Evolutionary conservation across 2,329 filamentous ascomycete species (phyloP), one percentile per base, ranked within the genome.

Genomic region (Macrophomina phaseolina): DNA sequence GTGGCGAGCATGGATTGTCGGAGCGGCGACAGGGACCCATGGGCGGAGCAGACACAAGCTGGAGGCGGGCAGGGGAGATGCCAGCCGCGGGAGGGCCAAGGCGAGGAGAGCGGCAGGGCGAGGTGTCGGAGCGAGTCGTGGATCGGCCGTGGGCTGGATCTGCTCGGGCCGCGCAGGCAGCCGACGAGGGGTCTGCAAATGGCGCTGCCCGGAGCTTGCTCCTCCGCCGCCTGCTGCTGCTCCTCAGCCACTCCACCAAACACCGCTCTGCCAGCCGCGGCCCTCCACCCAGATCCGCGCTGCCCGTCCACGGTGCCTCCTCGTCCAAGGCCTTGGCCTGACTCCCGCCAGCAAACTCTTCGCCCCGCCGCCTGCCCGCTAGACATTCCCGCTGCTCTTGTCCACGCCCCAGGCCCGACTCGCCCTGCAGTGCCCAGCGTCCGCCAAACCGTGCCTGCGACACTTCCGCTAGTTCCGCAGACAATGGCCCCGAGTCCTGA

Each of bases 121-220:
- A 23, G 23, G 23, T 23, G 23, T 23, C 23, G 23, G 51, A 18
- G 34, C 28, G 56, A 61, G 56, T 60, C 55, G 53, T 32, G 40
- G 55, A 30, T 46, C 51, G 28, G 51, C 51, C 28, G 48, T 14
- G 28, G 18, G 36, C 55, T 23, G 48, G 55, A 60, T 60, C 55
- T 23, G 23, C 8, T n/a, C 52, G 34, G 52, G n/a, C 34, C 52
- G 52, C 18, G 14, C 28, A 23, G 23, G 32, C 36, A 34, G 52
- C 32, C 32, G 18, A n/a, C 52, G 52, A 7, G 36, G 34, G 16
- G 7, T 55, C 52, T 38, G 52, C 52, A 40, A 56, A 56, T 56
- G 16, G 34, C 34, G 12, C 34, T 6, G 8, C 52, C 23, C 52
- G 52, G 52, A 56, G 7, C 5, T 7, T 23, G 34, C 28, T 56